Conservation (phyloP, 176 grass and related monocot genomes). For the Aechmea fasciata region DNA sequence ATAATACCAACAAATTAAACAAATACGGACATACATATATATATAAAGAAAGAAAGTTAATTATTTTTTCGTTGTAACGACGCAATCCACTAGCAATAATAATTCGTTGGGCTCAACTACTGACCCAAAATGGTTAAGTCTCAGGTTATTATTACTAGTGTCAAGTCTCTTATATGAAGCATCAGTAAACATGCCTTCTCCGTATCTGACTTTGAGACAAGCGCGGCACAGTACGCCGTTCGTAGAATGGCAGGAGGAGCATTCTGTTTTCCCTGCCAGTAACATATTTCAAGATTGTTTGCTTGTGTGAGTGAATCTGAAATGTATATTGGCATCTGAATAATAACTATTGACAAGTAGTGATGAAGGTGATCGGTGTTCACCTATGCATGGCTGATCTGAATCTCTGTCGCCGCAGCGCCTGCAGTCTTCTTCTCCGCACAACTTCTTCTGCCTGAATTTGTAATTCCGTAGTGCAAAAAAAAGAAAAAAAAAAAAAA, state of each 20-base stretch:
- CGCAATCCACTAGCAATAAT: too few relatives aligned
- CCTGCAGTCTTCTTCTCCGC: slow-evolving; percentile 82
- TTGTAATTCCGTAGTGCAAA: background rate
- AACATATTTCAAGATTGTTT: background rate
- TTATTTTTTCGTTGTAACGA: too few relatives aligned
- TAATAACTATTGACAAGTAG: background rate
- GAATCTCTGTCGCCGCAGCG: slow-evolving; percentile 51
- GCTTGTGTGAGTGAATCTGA: background rate
- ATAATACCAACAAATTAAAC: background rate
- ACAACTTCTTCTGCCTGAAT: slow-evolving; percentile 82
- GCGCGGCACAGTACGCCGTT: slow-evolving; percentile 72
- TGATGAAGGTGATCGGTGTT: background rate
- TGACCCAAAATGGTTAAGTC: too few relatives aligned
- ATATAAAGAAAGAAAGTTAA: background rate
- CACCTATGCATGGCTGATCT: slow-evolving; percentile 62
- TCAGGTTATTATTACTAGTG: too few relatives aligned
- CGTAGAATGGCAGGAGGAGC: slow-evolving; percentile 69
- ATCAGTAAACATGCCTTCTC: slow-evolving; percentile 49
- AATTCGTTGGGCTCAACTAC: too few relatives aligned
- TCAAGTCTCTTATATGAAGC: too few relatives aligned
- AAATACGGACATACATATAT: too few relatives aligned
- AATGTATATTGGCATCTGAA: background rate
- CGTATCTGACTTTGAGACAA: slow-evolving; percentile 84
- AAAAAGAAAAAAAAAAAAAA: background rate
- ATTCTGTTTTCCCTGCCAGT: slow-evolving; percentile 67